Base-by-base conservation (phyloP, 2,329 filamentous ascomycete species). In the Acrodontium crateriforme region DNA sequence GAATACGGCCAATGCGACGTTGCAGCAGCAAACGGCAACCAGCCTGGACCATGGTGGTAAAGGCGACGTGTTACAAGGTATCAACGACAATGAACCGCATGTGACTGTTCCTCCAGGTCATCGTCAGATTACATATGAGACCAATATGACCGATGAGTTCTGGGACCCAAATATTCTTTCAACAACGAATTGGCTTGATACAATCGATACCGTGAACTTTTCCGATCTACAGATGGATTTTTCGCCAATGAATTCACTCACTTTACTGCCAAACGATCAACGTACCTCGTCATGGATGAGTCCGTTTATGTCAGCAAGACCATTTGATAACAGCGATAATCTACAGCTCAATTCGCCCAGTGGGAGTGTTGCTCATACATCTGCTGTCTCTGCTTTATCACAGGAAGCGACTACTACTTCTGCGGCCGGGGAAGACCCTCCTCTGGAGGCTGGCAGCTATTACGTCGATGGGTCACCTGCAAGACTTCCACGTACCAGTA, bases 381-480 rank as follows among this genome's bases (percentile, higher is more conserved):
- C 6, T 9, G 21, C 16, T 9, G 13, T 16, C 11, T 16, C 28
- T 12, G 15, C 14, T 5, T 5, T 12, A 12, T 18, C 18, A 5
- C 14, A 16, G 19, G 20, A 24, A 14, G 17, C 28, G 3, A 16
- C 10, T 8, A 17, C 14, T 6, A 22, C 20, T 3, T 25, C 21
- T 6, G 21, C 16, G 12, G 11, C 17, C 4, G 32, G 25, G 6
- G 13, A 24, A 10, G 24, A 31, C n/a, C 24, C 28, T 3, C 16
- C 25, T n/a, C n/a, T n/a, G 10, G 30, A 30, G 18, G 20, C 18
- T 26, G 41, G 40, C 12, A 29, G 38, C 9, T 43, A 36, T 30
- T 47, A 47, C 24, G 38, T 44, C 10, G 44, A 47, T 22, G 44
- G 42, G 5, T 35, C 43, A 22, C 36, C 37, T 16, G 39, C 41